Base-by-base conservation (phyloP, 2,329 filamentous ascomycete species). In the Blastomyces parvus region DNA sequence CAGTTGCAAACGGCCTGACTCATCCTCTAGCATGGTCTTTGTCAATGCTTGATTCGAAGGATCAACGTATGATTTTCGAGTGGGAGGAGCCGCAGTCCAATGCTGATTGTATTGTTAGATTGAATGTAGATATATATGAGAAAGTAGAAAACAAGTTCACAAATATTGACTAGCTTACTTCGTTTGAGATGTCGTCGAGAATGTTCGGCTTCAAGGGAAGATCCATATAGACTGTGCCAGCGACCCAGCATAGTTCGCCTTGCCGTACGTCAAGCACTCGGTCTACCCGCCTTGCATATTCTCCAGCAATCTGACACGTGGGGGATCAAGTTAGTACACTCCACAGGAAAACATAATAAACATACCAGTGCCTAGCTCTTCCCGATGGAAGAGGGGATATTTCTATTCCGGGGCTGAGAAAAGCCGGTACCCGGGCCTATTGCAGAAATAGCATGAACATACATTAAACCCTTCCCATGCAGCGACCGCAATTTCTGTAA, bases 171-270 rank as follows among this genome's bases (percentile, higher is more conserved):
- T 55, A 14, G 75, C 84, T 67, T 78, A 92, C 90, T 76, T 97
- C 93, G 77, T 95, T 96, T 50, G 90, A 88, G 52, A 99, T 89
- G 70, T 99, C 94, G 64, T 97, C 92, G 42, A 99, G 79, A 74
- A 99, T 93, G 72, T 95, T 96, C 0, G 95, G 94, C 78, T 99
- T 99, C 71, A 97, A 77, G 2, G 89, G 85, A 90, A 99, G 92
- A 67, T 97, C 91, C 88, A 97, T 96, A 75, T 96, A 99, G 40
- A 97, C 86, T 0, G 94, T 99, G 19, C 95, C 94, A 0, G 88
- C 83, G 19, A 99, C 89, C 91, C 93, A 99, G 78, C 93, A 97
- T 44, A 97, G 80, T 78, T 97, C 87, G 66, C 94, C 94, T 79
- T 97, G 94, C 65, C 93, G 86, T 60, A 99, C 94, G 77, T 99